These are phyloP conservation scores for Penicillium angulare DNA, from an alignment of 495 filamentous ascomycete genomes.

Conservation along the genomic window DNA sequence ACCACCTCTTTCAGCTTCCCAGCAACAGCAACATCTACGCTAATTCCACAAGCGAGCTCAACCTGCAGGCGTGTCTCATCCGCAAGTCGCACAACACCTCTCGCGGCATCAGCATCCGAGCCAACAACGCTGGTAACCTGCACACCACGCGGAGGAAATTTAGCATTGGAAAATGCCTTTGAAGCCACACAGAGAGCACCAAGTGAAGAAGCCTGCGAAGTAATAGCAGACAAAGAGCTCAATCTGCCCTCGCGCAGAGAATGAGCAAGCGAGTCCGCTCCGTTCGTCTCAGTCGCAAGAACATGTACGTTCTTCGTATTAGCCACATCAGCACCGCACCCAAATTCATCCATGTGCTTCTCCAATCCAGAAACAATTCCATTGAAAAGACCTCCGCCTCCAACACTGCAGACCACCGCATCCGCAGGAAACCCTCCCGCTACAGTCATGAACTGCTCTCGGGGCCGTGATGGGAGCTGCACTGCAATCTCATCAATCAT, in stretches of 20 bases:
- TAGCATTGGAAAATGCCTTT: slow-evolving; percentile 62
- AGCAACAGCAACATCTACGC: slow-evolving; percentile 48
- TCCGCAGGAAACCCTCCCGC: slow-evolving; percentile 43
- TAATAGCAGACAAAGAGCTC: slow-evolving; percentile 66
- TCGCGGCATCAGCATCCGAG: slow-evolving; percentile 74
- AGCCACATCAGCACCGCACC: background rate
- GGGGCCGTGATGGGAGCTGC: slow-evolving; percentile 43
- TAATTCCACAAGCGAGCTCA: slow-evolving; percentile 82
- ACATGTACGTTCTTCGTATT: slow-evolving; percentile 45
- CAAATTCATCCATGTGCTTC: slow-evolving; percentile 28
- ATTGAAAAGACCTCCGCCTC: slow-evolving; percentile 81
- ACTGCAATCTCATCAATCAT: slow-evolving; percentile 68
- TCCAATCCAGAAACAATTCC: slow-evolving; percentile 71
- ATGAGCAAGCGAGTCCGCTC: slow-evolving; percentile 65
- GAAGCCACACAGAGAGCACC: slow-evolving; percentile 69
- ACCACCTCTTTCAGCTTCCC: slow-evolving; percentile 55
- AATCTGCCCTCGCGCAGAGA: slow-evolving; percentile 55
- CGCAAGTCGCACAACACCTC: slow-evolving; percentile 65
- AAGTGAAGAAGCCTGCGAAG: slow-evolving; percentile 71
- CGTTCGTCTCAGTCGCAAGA: slow-evolving; percentile 74
- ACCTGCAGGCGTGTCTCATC: slow-evolving; percentile 76
- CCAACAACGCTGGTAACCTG: slow-evolving; percentile 64
- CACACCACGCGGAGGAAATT: slow-evolving; percentile 31
- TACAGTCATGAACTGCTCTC: slow-evolving; percentile 10
- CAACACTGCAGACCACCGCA: slow-evolving; percentile 76